Evolutionary conservation across 345 rosid genomes (phyloP), one percentile per base, ranked within the genome.

Genomic region (Arabis alpina): DNA sequence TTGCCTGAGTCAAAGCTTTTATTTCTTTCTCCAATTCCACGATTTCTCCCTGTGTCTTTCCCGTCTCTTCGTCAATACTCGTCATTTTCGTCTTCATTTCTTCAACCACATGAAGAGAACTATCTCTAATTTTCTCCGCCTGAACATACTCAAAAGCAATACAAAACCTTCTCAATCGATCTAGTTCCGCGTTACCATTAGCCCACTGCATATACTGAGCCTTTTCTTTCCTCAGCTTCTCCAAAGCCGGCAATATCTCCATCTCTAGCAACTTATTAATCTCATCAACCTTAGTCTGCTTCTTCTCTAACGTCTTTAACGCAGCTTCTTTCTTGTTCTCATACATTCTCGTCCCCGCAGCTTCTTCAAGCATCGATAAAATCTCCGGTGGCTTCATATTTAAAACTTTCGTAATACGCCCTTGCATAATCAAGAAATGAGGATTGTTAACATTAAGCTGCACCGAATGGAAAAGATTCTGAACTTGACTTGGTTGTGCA

Each of bases 401-500:
- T 51, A 94, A 67, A n/a, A 94, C 99, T 82, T 94, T 94, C 16
- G 99, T 94, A 72, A 94, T 94, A 41, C 99, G 92, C 40, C 99
- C 99, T 89, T 94, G 98, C 99, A 94, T 94, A n/a, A 94, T 94
- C 62, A 94, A 98, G 72, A 94, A 94, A 74, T 94, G 99, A 0
- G 99, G 99, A 64, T 94, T 91, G 66, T 94, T 94, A 40, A 94
- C 99, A 67, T 94, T 94, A 56, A 94, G 92, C 77, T 94, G 99
- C 73, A 89, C 99, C 1, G 99, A 94, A 58, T 94, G 99, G 71
- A 94, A 94, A 10, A 94, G 90, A 77, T 92, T 94, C 79, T 94
- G 99, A 81, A 69, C 73, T 69, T 58, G 65, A 48, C 53, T 69
- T 34, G 73, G 65, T 10, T 69, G 73, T 0, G 73, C 49, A 47